Conservation (phyloP, 208 protist genomes). For the Leptomonas pyrrhocoris region DNA sequence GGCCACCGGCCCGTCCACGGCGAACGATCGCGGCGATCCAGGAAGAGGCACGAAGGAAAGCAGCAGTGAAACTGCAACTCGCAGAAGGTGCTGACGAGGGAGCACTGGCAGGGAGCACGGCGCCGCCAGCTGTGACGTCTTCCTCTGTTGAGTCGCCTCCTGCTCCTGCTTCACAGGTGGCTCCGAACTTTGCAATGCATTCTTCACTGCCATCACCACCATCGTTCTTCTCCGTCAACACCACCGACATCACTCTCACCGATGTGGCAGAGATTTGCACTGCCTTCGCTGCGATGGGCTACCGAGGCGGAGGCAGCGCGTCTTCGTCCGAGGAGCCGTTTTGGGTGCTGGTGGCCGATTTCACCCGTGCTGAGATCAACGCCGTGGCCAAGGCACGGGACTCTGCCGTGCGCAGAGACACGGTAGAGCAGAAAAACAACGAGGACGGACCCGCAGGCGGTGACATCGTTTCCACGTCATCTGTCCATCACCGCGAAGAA, state of each 20-base stretch:
- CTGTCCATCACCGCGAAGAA: neutral
- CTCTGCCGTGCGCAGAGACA: neutral
- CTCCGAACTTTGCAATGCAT: neutral
- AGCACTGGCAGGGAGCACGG: neutral
- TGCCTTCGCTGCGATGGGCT: conserved; percentile 50
- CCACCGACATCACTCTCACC: conserved; percentile 26
- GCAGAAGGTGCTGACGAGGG: neutral
- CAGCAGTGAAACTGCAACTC: neutral
- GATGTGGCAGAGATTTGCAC: conserved; percentile 54
- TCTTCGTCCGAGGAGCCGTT: conserved; percentile 38
- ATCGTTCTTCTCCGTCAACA: neutral
- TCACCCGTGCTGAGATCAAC: conserved; percentile 33
- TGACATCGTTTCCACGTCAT: neutral
- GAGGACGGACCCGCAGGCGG: no score
- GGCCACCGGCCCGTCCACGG: conserved; percentile 8
- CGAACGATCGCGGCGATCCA: conserved; percentile 20
- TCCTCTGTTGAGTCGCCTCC: no score
- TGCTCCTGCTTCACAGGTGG: no score
- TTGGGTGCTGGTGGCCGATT: conserved; percentile 50
- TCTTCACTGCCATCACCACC: no score
- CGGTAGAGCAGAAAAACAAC: neutral
- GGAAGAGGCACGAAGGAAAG: neutral
- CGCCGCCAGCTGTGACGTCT: no score
- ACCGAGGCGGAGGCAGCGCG: conserved; percentile 29
- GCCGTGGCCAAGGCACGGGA: conserved; percentile 12